Conservation (phyloP, 805 yeast species). For the Cyberlindnera americana region DNA sequence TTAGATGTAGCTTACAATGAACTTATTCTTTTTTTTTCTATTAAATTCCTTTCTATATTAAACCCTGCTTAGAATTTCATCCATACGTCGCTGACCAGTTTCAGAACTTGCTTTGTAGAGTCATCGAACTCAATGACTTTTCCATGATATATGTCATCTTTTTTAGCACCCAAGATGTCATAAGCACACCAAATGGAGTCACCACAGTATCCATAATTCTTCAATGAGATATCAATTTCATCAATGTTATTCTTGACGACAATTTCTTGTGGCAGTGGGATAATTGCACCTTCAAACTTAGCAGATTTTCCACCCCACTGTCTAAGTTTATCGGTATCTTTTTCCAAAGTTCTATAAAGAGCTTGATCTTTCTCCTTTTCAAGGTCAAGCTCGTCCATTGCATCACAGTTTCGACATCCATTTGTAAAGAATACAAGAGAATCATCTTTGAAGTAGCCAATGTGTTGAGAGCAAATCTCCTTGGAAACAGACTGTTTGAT, state of each 20-base stretch:
- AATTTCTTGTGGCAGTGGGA: constrained; percentile 19
- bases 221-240: constrained; percentile 13
- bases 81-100: constrained; percentile 12
- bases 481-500: constrained; percentile 13
- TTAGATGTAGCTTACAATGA: no score
- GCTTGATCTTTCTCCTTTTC: constrained; percentile 13
- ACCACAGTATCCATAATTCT: constrained; percentile 16
- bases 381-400: neutral
- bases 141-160: constrained; percentile 12
- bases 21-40: no score
- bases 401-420: constrained; percentile 19
- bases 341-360: constrained; percentile 3
- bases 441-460: constrained; percentile 11
- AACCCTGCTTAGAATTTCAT: neutral
- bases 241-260: constrained; percentile 10
- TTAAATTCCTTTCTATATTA: no score
- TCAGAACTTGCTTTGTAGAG: neutral
- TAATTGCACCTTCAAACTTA: constrained; percentile 14
- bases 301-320: constrained; percentile 9
- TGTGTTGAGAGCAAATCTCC: constrained; percentile 21
- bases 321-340: constrained; percentile 6
- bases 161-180: constrained; percentile 16
- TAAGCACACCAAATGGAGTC: constrained; percentile 18
- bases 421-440: constrained; percentile 15
- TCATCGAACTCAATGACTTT: constrained; percentile 7